Evolutionary conservation across 768 basidiomycete genomes (phyloP), one percentile per base, ranked within the genome.

Genomic region (Agaricus subrufescens): DNA sequence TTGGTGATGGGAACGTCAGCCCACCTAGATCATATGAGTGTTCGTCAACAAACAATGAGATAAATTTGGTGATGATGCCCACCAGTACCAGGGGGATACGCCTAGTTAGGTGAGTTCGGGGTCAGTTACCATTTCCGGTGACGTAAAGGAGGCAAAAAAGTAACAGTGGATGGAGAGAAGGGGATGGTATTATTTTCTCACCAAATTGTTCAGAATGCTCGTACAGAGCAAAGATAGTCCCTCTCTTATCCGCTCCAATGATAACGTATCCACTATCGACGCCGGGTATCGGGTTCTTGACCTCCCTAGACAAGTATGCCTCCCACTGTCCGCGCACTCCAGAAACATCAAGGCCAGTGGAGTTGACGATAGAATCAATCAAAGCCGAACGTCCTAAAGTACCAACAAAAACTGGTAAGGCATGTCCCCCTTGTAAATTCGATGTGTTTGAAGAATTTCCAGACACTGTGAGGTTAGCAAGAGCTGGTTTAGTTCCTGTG

Each of bases 171-270:
- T 34, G 27, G 34, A 30, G 31, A n/a, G 19, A 29, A 25, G 37
- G 39, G 50, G 31, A 54, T 39, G 46, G 23, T 52, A 57, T 19
- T 50, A 31, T 19, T 25, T 7, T 58, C 64, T 51, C 39, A 78
- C 85, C 85, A 63, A 86, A 81, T 62, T 86, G 85, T 64, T 87
- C 85, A 5, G 82, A 83, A 53, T 84, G 79, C 62, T 85, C 84
- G 62, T 87, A 86, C 40, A 87, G 62, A 1, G 78, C 82, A 61
- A 75, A 87, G 39, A 87, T 84, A 0, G 84, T 82, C 5, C 85
- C 86, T 45, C 86, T 72, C 67, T 85, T 83, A 66, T 88, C 87
- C 1, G 82, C 74, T 12, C 87, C 87, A 59, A 83, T 74, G 46
- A 89, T 78, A 39, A 88, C 80, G 68, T 87, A 83, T 29, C 82